phyloP scores from a whole-genome alignment of 2,329 filamentous ascomycete genomes.

The Dissoconium aciculare region DNA sequence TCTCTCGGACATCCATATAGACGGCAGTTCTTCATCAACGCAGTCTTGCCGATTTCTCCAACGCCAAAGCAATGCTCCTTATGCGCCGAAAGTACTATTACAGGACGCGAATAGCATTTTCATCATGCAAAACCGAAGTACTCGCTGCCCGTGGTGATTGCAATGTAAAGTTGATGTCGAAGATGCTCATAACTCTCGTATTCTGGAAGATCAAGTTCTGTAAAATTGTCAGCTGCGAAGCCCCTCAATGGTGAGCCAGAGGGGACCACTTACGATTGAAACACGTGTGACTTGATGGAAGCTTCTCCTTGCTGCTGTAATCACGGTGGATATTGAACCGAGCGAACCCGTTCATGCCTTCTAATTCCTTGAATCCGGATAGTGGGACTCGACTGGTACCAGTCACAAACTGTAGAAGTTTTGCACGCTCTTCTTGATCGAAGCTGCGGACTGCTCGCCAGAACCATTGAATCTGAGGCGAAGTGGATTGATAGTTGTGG shows the following conservation, averaged over 20 bases:
- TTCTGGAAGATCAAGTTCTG: slow-evolving; percentile 94
- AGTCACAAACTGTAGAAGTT: slow-evolving; percentile 93
- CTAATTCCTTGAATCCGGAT: slow-evolving; percentile 96
- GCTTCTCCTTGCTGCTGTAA: slow-evolving; percentile 87
- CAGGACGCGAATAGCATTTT: not conserved
- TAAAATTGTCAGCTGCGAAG: slow-evolving; percentile 24
- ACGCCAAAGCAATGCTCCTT: slow-evolving; percentile 5
- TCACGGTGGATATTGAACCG: slow-evolving; percentile 98
- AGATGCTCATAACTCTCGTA: slow-evolving; percentile 92
- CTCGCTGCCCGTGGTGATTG: slow-evolving; percentile 94
- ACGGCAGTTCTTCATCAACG: no score
- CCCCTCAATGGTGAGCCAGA: slow-evolving; percentile 1
- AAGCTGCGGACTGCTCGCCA: slow-evolving; percentile 95
- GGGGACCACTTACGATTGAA: slow-evolving; percentile 74
- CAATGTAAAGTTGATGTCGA: slow-evolving; percentile 76
- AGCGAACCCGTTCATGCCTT: slow-evolving; percentile 97
- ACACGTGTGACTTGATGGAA: slow-evolving; percentile 94
- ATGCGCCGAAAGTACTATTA: slow-evolving; percentile 2
- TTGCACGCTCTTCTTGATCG: slow-evolving; percentile 96
- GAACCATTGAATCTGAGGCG: slow-evolving; percentile 98
- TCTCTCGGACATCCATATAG: no score
- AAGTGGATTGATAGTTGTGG: slow-evolving; percentile 89
- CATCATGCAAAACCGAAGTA: slow-evolving; percentile 83
- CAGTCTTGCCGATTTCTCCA: no score
- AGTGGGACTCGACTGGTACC: slow-evolving; percentile 96